phyloP scores from a whole-genome alignment of 306 rosid species.

The Cicer arietinum region DNA sequence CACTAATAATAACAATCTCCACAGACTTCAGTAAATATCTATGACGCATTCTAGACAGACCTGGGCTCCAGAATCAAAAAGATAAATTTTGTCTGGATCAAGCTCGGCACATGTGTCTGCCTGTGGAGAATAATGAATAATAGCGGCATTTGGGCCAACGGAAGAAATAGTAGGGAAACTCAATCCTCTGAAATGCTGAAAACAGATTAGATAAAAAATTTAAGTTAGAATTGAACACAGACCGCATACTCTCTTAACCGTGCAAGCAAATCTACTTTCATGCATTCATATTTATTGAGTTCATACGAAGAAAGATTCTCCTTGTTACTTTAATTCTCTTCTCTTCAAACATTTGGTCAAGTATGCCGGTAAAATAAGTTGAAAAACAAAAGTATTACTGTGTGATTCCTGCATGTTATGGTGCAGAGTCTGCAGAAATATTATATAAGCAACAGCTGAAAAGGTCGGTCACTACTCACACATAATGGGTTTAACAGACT shows the following conservation, averaged over 20 bases:
- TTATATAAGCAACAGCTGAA: conserved; percentile 1
- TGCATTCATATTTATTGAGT: conserved; percentile 12
- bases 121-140: conserved; percentile 81
- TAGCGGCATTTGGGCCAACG: conserved; percentile 98
- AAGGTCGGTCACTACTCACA: conserved; percentile 7
- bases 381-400: neutral
- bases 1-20: conserved; percentile 16
- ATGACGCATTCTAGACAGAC: conserved; percentile 48
- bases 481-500: neutral
- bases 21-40: conserved; percentile 17
- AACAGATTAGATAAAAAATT: neutral
- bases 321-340: conserved; percentile 16
- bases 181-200: conserved; percentile 90
- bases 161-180: conserved; percentile 98
- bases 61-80: conserved; percentile 99
- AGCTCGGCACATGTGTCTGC: conserved; percentile 88
- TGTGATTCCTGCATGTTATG: neutral
- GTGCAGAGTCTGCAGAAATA: conserved; percentile 2
- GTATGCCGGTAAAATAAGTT: neutral
- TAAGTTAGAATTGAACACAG: conserved; percentile 33
- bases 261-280: neutral
- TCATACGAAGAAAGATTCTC: neutral
- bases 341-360: conserved; percentile 22
- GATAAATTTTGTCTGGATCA: conserved; percentile 90
- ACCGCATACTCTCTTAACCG: conserved; percentile 25